These are phyloP conservation scores for Metschnikowia hibisci DNA, from an alignment of 805 yeast species.

Conservation along the genomic window DNA sequence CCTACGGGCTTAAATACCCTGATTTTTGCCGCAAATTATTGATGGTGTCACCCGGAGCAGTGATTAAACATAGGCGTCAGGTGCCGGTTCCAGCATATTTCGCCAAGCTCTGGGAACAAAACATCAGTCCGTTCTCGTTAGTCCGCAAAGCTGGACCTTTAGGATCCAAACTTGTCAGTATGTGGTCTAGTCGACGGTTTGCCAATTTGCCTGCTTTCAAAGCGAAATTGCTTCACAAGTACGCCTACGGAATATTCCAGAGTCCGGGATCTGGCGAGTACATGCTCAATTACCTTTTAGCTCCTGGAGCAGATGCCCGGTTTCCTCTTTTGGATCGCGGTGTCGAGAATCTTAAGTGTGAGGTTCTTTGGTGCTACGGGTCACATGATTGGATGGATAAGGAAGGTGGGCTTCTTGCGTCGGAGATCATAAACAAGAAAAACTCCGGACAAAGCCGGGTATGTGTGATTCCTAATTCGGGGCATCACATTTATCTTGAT, in stretches of 20 bases:
- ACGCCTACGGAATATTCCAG: conserved; percentile 80
- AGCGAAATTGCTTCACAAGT: conserved; percentile 59
- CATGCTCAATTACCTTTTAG: conserved; percentile 74
- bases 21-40: conserved; percentile 60
- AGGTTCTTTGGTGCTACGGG: conserved; percentile 84
- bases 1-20: conserved; percentile 60
- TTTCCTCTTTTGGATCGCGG: conserved; percentile 57
- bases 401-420: conserved; percentile 43
- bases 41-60: conserved; percentile 90
- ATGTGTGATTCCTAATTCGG: conserved; percentile 50
- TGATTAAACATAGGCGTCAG: conserved; percentile 45
- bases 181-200: conserved; percentile 85
- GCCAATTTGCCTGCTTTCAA: conserved; percentile 49
- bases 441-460: conserved; percentile 26
- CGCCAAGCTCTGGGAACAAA: conserved; percentile 75
- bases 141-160: conserved; percentile 75
- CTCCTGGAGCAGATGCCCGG: conserved; percentile 90
- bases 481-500: conserved; percentile 80
- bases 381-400: conserved; percentile 63
- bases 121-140: conserved; percentile 79
- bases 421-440: conserved; percentile 27
- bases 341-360: conserved; percentile 50
- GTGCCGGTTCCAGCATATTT: conserved; percentile 72
- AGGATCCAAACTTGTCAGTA: conserved; percentile 82
- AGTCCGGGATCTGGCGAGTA: conserved; percentile 92